phyloP scores from a whole-genome alignment of 1,284 basidiomycete genomes.

The Gymnopus androsaceus region DNA sequence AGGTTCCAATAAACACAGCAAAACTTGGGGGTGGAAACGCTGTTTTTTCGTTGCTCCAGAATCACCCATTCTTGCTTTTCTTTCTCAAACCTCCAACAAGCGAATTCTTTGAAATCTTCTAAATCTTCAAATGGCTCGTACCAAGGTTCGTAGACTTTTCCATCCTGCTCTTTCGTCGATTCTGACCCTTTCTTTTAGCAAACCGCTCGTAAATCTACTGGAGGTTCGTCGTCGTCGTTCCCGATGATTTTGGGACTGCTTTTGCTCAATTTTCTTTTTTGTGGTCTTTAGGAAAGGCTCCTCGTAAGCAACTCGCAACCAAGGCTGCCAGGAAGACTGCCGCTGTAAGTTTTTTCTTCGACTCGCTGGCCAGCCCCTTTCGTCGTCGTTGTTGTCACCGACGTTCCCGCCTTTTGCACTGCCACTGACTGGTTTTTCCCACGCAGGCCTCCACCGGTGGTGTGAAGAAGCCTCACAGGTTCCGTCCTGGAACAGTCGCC shows the following conservation, averaged over 20 bases:
- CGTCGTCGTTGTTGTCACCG: constrained; percentile 24
- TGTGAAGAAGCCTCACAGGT: constrained; percentile 97
- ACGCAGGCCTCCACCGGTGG: constrained; percentile 83
- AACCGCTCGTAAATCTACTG: constrained; percentile 83
- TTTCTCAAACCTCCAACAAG: constrained; percentile 33
- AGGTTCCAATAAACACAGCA: constrained; percentile 4
- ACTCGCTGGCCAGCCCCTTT: too few species aligned
- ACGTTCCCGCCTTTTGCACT: constrained; percentile 24
- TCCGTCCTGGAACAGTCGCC: constrained; percentile 97
- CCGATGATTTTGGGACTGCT: constrained; percentile 13
- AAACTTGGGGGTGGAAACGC: too few species aligned
- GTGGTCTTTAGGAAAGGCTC: constrained; percentile 78
- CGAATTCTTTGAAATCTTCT: constrained; percentile 28
- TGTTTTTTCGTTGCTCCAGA: too few species aligned
- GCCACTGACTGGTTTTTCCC: constrained; percentile 21
- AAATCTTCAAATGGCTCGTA: constrained; percentile 62
- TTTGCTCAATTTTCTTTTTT: constrained; percentile 21
- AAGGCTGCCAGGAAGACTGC: constrained; percentile 88
- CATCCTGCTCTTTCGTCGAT: constrained; percentile 33
- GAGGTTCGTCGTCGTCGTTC: constrained; percentile 54
- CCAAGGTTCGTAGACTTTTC: constrained; percentile 53
- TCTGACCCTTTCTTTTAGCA: constrained; percentile 50
- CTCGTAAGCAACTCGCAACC: constrained; percentile 89
- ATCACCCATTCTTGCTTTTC: constrained; percentile 17
- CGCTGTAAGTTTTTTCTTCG: too few species aligned